These are phyloP conservation scores for Huntiella decipiens DNA, from an alignment of 2,329 filamentous ascomycete species.

Conservation along the genomic window DNA sequence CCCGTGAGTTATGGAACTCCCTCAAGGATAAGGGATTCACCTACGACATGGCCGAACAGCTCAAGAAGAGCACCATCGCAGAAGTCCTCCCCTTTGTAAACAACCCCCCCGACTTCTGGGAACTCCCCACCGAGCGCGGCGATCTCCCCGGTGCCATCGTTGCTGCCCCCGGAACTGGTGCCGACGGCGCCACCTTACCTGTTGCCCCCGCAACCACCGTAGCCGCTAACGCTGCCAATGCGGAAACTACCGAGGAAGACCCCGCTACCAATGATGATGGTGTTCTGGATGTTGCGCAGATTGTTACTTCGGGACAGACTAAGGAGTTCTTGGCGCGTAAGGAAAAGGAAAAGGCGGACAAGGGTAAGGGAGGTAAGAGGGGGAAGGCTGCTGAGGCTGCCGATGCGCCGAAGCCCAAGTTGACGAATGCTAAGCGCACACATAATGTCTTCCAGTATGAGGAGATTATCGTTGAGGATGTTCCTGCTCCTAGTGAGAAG, in stretches of 20 bases:
- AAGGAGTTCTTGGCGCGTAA: conserved; percentile 68
- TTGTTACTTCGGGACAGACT: conserved; percentile 65
- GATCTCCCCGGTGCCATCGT: conserved; percentile 14
- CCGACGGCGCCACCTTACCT: conserved; percentile 16
- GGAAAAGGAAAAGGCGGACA: conserved; percentile 59
- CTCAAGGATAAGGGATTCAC: conserved; percentile 41
- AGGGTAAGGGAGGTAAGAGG: conserved; percentile 39
- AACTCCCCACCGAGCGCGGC: conserved; percentile 25
- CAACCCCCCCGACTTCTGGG: conserved; percentile 26
- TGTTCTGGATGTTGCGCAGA: conserved; percentile 66
- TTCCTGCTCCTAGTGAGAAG: conserved; percentile 15
- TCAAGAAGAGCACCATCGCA: conserved; percentile 47
- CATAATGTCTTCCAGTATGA: conserved; percentile 57
- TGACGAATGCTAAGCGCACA: conserved; percentile 55
- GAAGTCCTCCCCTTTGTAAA: conserved; percentile 42
- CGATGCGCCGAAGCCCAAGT: conserved; percentile 34
- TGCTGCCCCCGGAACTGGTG: conserved; percentile 13
- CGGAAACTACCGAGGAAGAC: conserved; percentile 21
- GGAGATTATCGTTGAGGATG: conserved; percentile 40
- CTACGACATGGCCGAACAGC: conserved; percentile 48
- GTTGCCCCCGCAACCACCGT: conserved; percentile 13
- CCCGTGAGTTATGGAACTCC: conserved; percentile 48
- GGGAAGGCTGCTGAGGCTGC: conserved; percentile 40
- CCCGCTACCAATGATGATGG: conserved; percentile 41
- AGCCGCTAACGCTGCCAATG: conserved; percentile 17